Evolutionary conservation across 495 filamentous ascomycete species (phyloP).

Genomic region (Aspergillus mulundensis): DNA sequence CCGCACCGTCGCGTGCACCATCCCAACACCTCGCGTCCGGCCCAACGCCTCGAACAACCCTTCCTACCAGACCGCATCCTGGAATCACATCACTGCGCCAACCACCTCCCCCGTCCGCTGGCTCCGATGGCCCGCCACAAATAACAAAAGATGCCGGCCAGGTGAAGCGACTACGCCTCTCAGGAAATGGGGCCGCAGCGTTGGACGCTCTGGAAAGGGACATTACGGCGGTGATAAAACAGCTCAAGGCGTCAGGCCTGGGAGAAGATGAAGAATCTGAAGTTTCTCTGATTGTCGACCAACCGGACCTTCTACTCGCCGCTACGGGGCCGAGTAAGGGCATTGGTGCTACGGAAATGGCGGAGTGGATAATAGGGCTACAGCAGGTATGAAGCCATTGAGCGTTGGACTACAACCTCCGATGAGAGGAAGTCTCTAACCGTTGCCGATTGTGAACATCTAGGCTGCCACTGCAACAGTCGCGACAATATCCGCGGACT

Average conservation of each 20-base stretch:
- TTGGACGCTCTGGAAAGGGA: conserved; percentile 38
- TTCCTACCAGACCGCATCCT: conserved; percentile 31
- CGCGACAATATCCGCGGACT: conserved; percentile 65
- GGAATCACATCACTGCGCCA: conserved; percentile 19
- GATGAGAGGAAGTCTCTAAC: conserved; percentile 2
- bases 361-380: conserved; percentile 42
- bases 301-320: conserved; percentile 49
- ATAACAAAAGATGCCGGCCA: conserved; percentile 22
- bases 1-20: neutral
- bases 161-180: conserved; percentile 34
- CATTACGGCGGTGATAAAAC: conserved; percentile 32
- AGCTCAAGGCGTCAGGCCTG: conserved; percentile 21
- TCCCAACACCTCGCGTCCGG: conserved; percentile 1
- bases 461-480: conserved; percentile 56
- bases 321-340: conserved; percentile 35
- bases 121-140: conserved; percentile 5
- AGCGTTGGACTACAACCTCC: neutral
- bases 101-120: conserved; percentile 13
- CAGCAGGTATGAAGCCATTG: conserved; percentile 33
- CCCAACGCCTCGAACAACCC: conserved; percentile 25
- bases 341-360: conserved; percentile 44
- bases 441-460: neutral
- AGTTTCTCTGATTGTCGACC: conserved; percentile 47
- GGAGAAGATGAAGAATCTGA: conserved; percentile 22
- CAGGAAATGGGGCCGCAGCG: conserved; percentile 31